Conservation (phyloP, 257 asterid species). For the Nicotiana knightiana region DNA sequence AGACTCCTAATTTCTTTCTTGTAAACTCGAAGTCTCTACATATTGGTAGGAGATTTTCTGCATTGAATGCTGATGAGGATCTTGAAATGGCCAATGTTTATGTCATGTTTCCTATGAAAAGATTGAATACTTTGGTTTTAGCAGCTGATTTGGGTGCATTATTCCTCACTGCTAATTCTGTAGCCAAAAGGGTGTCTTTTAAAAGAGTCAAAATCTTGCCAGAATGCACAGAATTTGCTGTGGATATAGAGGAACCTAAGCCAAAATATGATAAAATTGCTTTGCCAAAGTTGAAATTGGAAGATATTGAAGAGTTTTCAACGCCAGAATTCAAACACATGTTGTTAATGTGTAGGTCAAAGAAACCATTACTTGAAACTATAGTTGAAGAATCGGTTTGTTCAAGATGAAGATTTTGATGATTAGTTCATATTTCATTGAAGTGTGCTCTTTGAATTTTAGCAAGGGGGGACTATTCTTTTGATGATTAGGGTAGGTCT, state of each 20-base stretch:
- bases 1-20: constrained; percentile 8
- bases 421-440: neutral
- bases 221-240: neutral
- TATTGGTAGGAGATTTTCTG: constrained; percentile 11
- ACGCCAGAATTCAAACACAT: constrained; percentile 10
- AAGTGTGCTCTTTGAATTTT: neutral
- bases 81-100: constrained; percentile 17
- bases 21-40: constrained; percentile 7
- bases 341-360: constrained; percentile 17
- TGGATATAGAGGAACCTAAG: neutral
- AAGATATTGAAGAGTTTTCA: constrained; percentile 16
- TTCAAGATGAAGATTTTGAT: neutral
- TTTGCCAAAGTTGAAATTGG: constrained; percentile 17
- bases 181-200: constrained; percentile 2
- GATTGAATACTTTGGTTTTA: constrained; percentile 8
- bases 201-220: constrained; percentile 20
- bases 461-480: neutral
- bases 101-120: constrained; percentile 21
- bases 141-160: constrained; percentile 19
- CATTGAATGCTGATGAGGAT: constrained; percentile 22
- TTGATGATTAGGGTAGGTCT: neutral
- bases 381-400: constrained; percentile 8
- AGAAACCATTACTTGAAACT: constrained; percentile 20
- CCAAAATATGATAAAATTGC: neutral
- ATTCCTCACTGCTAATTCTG: neutral